Base-by-base conservation (phyloP, 108 stramenopile genomes). In the Nannochloropsis oceanica region DNA sequence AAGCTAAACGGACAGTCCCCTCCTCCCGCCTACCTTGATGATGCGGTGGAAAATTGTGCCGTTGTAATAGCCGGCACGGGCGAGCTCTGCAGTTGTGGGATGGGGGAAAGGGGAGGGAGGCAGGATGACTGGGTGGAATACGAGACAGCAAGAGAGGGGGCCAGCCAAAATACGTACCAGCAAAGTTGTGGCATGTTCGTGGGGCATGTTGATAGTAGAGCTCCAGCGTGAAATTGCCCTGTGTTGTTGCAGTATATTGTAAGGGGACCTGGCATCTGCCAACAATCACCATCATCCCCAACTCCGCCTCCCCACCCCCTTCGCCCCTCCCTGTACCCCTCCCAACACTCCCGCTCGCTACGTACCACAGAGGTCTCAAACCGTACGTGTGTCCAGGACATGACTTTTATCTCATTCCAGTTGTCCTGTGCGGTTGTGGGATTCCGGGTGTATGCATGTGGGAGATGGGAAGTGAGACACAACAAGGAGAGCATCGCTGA, bases 121-220 rank as follows among this genome's bases (percentile, higher is more conserved):
- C 3, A 81, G 13, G 26, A 81, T 26, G 26, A 27, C 2, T 7
- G 13, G 9, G 25, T 2, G 25, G 26, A 81, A 24, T 20, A 73
- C 2, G 73, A 73, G 22, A 73, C 22, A 73, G 18, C n/a, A n/a
- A n/a, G n/a, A 73, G n/a, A 73, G 5, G n/a, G 26, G 22, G 80
- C 25, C 25, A 81, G 13, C 26, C 1, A 8, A 25, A 50, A 50
- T 13, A 9, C 80, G 13, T 81, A 81, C 80, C 26, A 42, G 42
- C 24, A 42, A 91, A 91, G 46, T 91, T 91, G 34, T 87, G 24
- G 79, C 90, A 91, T 14, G 89, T 84, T 12, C 81, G 25, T 22
- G 90, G 90, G 34, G 90, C 89, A 50, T 91, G 88, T 25, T 89
- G 27, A 27, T 50, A 84, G 59, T 91, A 91, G 43, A 91, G 27